These are phyloP conservation scores for Excoecaria agallocha DNA, from an alignment of 345 rosid genomes.

Conservation along the genomic window DNA sequence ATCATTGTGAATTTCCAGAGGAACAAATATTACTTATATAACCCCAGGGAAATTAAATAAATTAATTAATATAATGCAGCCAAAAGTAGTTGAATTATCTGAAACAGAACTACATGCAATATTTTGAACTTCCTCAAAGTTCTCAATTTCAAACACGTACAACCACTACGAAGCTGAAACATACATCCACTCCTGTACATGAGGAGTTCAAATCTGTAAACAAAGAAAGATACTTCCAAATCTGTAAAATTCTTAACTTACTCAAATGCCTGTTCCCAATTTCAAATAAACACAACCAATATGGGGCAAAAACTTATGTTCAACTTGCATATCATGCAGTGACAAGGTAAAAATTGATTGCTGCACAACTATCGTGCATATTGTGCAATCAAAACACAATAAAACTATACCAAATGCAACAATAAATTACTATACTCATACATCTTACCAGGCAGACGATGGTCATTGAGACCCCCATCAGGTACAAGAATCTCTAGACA, in stretches of 20 bases:
- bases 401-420: background rate
- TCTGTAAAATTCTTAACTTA: background rate
- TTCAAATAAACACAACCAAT: background rate
- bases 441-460: slow-evolving; percentile 46
- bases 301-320: no score
- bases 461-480: slow-evolving; percentile 66
- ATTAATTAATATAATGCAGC: background rate
- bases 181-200: background rate
- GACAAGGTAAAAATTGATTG: background rate
- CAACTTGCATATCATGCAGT: background rate
- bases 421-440: background rate
- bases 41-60: background rate
- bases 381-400: background rate
- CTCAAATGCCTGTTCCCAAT: background rate
- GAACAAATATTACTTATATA: background rate
- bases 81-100: background rate
- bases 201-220: background rate
- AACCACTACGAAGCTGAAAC: no score
- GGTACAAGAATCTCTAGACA: slow-evolving; percentile 82
- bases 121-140: no score
- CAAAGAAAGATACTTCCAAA: background rate
- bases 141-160: no score
- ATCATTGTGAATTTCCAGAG: slow-evolving; percentile 13
- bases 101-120: no score
- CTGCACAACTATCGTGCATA: background rate